Conservation (phyloP, 208 protist genomes). For the Acanthamoeba royreba region DNA sequence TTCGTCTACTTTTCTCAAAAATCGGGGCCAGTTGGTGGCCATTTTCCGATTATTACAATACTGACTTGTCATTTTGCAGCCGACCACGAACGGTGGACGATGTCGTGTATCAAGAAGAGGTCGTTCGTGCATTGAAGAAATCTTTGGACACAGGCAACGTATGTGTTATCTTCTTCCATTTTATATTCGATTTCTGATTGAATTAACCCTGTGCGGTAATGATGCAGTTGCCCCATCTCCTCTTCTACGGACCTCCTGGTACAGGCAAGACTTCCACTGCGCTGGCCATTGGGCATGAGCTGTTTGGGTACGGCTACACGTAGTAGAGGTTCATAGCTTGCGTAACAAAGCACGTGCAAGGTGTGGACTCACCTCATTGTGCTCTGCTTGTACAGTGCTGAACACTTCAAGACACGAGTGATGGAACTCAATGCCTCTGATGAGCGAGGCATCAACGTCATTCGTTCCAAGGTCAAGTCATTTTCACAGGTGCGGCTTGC, state of each 20-base stretch:
- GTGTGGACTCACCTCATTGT: too few relatives aligned
- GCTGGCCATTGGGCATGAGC: constrained; percentile 93
- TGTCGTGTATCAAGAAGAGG: constrained; percentile 94
- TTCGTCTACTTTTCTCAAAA: constrained; percentile 11
- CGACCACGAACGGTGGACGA: constrained; percentile 91
- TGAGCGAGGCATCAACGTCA: constrained; percentile 97
- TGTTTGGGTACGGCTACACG: constrained; percentile 89
- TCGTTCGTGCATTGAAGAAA: constrained; percentile 88
- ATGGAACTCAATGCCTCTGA: constrained; percentile 99
- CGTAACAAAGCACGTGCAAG: not conserved
- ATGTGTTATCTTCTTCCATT: not conserved
- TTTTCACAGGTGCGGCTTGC: constrained; percentile 87
- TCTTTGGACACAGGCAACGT: constrained; percentile 83
- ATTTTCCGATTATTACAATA: not conserved
- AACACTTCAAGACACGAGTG: constrained; percentile 88
- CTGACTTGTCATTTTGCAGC: constrained; percentile 43
- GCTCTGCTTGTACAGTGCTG: too few relatives aligned
- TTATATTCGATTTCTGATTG: not conserved
- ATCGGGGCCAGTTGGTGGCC: not conserved
- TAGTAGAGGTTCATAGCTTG: not conserved
- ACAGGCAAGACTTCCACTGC: constrained; percentile 99
- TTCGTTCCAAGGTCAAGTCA: constrained; percentile 98
- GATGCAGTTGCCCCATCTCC: constrained; percentile 96
- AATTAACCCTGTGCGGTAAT: not conserved
- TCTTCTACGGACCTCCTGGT: constrained; percentile 99